Percentiles rank a stretch among this genome's conserved stretches.
Conservation (phyloP, 495 filamentous ascomycete species). For the Hypoxylon trugodes region DNA sequence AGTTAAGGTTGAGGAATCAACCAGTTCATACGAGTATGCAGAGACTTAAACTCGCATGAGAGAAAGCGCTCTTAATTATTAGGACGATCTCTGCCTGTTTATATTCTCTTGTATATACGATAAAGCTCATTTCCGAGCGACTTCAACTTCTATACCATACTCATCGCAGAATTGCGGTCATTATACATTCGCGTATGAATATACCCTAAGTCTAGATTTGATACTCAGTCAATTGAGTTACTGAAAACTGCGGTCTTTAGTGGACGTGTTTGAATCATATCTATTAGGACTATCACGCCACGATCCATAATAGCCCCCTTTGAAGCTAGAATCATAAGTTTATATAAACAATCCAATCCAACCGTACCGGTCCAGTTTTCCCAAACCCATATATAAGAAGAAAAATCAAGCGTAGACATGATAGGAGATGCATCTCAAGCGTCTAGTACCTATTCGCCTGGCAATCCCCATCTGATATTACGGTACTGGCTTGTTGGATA, state of each 20-base stretch:
- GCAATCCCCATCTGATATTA: conserved; percentile 67
- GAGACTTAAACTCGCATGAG: conserved; percentile 61
- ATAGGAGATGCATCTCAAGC: neutral
- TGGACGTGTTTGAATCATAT: conserved; percentile 2
- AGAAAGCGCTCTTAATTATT: neutral
- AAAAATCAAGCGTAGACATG: neutral
- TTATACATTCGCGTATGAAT: too few relatives aligned
- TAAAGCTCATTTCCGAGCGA: neutral
- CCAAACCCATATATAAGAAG: conserved; percentile 3
- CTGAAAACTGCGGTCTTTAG: too few relatives aligned
- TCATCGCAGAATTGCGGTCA: too few relatives aligned
- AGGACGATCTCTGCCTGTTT: neutral
- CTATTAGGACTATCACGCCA: neutral
- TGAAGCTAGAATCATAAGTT: neutral
- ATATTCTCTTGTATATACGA: too few relatives aligned
- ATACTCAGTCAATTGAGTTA: too few relatives aligned
- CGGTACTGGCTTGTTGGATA: conserved; percentile 77
- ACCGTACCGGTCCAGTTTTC: conserved; percentile 11
- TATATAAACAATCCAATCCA: neutral
- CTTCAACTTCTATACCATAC: neutral
- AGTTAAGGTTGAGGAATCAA: conserved; percentile 78
- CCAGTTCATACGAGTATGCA: conserved; percentile 61
- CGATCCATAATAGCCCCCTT: neutral
- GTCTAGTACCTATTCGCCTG: conserved; percentile 31
- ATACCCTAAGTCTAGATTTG: too few relatives aligned